Conservation (phyloP, 2,329 filamentous ascomycete genomes). For the Colletotrichum sidae region DNA sequence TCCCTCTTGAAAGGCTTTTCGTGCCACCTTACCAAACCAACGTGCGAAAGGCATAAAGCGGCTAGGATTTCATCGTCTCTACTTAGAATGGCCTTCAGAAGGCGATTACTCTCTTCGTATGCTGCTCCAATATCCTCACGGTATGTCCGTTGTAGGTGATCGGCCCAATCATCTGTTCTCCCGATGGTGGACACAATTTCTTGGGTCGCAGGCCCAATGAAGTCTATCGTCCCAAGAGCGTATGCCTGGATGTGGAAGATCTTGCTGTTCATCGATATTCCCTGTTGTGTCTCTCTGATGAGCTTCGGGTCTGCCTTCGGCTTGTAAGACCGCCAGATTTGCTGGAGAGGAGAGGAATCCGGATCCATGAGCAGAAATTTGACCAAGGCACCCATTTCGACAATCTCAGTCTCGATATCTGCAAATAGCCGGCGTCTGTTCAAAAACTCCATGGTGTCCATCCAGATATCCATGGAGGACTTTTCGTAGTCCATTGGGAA, state of each 20-base stretch:
- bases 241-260: not conserved
- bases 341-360: not conserved
- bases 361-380: not conserved
- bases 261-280: not conserved
- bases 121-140: too few relatives aligned
- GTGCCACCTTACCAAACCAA: too few relatives aligned
- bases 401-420: not conserved
- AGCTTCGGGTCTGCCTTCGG: not conserved
- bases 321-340: not conserved
- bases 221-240: not conserved
- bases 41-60: too few relatives aligned
- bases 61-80: too few relatives aligned
- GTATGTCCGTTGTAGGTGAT: too few relatives aligned
- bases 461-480: constrained; percentile 43
- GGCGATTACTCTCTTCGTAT: too few relatives aligned
- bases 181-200: not conserved
- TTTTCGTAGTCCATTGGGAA: constrained; percentile 46
- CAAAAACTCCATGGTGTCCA: constrained; percentile 43
- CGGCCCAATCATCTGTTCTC: not conserved
- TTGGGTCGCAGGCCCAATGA: not conserved
- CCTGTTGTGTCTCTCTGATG: not conserved
- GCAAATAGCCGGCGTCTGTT: constrained; percentile 19
- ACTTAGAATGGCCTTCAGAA: too few relatives aligned
- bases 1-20: too few relatives aligned
- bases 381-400: not conserved